phyloP scores from a whole-genome alignment of 2,329 filamentous ascomycete genomes.

The Raffaelea arxii region DNA sequence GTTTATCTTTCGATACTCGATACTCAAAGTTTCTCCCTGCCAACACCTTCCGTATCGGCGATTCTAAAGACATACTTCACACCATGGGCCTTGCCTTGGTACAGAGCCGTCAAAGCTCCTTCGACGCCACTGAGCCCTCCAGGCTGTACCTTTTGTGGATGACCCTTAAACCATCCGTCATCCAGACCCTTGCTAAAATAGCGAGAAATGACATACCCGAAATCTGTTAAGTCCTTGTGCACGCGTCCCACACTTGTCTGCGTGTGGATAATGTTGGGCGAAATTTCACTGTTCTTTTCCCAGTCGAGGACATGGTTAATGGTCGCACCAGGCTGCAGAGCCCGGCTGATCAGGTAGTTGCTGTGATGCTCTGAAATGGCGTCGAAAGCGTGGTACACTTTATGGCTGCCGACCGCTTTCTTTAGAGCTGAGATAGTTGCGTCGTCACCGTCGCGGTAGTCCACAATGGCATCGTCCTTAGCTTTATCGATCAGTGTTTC shows the following conservation, averaged over 20 bases:
- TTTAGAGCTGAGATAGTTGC: conserved; percentile 28
- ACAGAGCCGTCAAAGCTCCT: conserved; percentile 37
- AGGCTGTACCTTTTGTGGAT: conserved; percentile 36
- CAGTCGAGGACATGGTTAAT: conserved; percentile 16
- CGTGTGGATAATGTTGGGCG: conserved; percentile 15
- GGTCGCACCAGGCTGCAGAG: conserved; percentile 20
- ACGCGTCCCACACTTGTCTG: conserved; percentile 14
- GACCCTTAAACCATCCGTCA: conserved; percentile 33
- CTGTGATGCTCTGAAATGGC: conserved; percentile 36
- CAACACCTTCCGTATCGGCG: conserved; percentile 10
- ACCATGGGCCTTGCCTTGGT: conserved; percentile 45
- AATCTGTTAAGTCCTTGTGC: conserved; percentile 26
- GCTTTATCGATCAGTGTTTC: conserved; percentile 31
- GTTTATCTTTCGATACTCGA: no score
- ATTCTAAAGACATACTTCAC: conserved; percentile 48
- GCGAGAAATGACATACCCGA: conserved; percentile 25
- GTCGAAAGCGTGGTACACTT: conserved; percentile 38
- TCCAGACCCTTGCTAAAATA: conserved; percentile 25
- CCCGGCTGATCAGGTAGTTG: conserved; percentile 25
- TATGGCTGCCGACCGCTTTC: conserved; percentile 15
- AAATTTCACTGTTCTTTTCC: conserved; percentile 9
- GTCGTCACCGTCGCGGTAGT: conserved; percentile 42
- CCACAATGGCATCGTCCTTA: conserved; percentile 42
- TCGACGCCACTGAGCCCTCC: conserved; percentile 42
- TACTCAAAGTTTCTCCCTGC: no score